Conservation (phyloP, 441 rosid species). For the Erodium texanum region DNA sequence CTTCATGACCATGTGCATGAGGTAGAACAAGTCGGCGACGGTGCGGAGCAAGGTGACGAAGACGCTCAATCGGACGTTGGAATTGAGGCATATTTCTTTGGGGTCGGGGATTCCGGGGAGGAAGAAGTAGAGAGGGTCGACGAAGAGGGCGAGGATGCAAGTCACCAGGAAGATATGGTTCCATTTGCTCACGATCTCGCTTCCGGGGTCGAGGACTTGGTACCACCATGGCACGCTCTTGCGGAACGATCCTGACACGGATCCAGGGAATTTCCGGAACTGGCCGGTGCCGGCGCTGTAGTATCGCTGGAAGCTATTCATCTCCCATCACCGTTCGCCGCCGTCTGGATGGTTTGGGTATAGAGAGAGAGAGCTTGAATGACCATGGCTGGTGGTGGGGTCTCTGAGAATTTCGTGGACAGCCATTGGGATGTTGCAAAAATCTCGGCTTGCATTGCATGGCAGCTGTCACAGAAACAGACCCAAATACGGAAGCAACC, state of each 20-base stretch:
- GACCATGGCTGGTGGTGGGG: background rate
- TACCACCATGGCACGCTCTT: slow-evolving; percentile 45
- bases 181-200: slow-evolving; percentile 64
- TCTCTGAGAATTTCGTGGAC: background rate
- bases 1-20: slow-evolving; percentile 57
- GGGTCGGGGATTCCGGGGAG: slow-evolving; percentile 56
- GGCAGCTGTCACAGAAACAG: no score
- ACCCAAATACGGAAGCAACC: no score
- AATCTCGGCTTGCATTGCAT: background rate
- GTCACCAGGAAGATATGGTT: slow-evolving; percentile 70
- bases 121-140: slow-evolving; percentile 82
- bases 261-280: background rate
- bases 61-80: slow-evolving; percentile 41
- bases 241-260: background rate
- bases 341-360: background rate
- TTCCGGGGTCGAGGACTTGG: slow-evolving; percentile 70
- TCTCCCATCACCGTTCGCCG: background rate
- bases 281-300: slow-evolving; percentile 5
- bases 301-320: slow-evolving; percentile 7
- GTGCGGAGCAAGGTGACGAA: slow-evolving; percentile 61
- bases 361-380: background rate
- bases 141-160: slow-evolving; percentile 63
- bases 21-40: slow-evolving; percentile 53
- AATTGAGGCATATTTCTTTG: slow-evolving; percentile 35
- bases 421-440: background rate